phyloP scores from a whole-genome alignment of 768 basidiomycete genomes.

The Termitomyces sp. region DNA sequence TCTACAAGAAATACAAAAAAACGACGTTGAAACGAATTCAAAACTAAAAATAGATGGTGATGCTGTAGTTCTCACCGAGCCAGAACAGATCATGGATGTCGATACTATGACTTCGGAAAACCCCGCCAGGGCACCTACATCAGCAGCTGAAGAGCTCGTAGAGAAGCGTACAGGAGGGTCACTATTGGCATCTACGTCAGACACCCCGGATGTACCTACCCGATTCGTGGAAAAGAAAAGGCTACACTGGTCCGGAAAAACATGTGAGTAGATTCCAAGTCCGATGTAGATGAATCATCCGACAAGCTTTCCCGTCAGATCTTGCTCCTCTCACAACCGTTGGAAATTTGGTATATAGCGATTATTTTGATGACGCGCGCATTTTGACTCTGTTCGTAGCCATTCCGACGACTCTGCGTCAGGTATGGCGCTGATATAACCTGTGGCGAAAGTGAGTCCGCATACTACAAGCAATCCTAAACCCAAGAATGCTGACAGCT shows the following conservation, averaged over 20 bases:
- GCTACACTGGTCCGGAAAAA: slow-evolving; percentile 80
- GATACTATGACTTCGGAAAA: neutral
- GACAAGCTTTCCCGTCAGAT: slow-evolving; percentile 15
- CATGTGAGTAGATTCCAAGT: slow-evolving; percentile 46
- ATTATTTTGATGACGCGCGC: neutral
- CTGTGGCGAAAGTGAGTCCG: slow-evolving; percentile 76
- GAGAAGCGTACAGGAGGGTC: slow-evolving; percentile 30
- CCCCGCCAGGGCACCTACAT: neutral
- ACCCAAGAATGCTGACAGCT: neutral
- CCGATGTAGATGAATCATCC: neutral
- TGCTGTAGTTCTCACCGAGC: slow-evolving; percentile 29
- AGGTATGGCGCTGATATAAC: slow-evolving; percentile 90
- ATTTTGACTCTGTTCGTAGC: slow-evolving; percentile 36
- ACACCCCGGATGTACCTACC: slow-evolving; percentile 63
- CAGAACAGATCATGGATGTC: slow-evolving; percentile 32
- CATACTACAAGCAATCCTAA: neutral
- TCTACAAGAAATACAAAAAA: slow-evolving; percentile 43
- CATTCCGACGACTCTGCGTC: slow-evolving; percentile 88
- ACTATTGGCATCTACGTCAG: slow-evolving; percentile 28
- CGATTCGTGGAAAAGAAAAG: slow-evolving; percentile 82
- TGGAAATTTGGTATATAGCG: slow-evolving; percentile 72
- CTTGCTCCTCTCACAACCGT: slow-evolving; percentile 84
- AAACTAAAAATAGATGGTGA: slow-evolving; percentile 17
- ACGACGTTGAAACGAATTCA: slow-evolving; percentile 21
- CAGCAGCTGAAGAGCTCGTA: slow-evolving; percentile 15